These are phyloP conservation scores for Colletotrichum sp. DNA, from an alignment of 2,329 filamentous ascomycete species.

Conservation along the genomic window DNA sequence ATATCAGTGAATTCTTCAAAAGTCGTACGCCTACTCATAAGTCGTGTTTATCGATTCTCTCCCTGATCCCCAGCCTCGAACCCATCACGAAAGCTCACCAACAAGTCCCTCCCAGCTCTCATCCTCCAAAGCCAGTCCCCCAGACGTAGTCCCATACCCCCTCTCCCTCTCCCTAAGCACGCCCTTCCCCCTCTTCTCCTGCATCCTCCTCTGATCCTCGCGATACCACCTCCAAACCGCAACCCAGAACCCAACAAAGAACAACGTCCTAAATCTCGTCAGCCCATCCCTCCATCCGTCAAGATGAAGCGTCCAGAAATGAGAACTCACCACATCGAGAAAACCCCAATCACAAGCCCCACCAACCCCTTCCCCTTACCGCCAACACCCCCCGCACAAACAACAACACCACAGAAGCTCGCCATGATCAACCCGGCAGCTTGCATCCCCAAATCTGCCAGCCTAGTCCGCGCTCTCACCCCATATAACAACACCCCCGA, in stretches of 20 bases:
- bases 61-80: neutral
- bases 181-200: neutral
- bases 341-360: neutral
- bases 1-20: neutral
- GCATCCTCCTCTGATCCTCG: neutral
- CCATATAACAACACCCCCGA: conserved; percentile 47
- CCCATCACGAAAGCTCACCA: neutral
- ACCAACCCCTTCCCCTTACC: neutral
- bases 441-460: conserved; percentile 10
- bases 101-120: neutral
- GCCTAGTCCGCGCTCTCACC: neutral
- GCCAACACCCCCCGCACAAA: neutral
- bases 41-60: neutral
- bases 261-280: neutral
- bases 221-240: conserved; percentile 2
- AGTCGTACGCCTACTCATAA: neutral
- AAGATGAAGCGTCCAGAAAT: neutral
- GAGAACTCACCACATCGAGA: conserved; percentile 11
- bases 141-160: conserved; percentile 13
- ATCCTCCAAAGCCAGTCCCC: neutral
- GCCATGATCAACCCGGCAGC: neutral
- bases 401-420: neutral
- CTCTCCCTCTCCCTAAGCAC: neutral
- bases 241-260: conserved; percentile 13
- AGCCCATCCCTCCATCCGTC: neutral